phyloP scores from a whole-genome alignment of 345 rosid species.

The Brassica juncea region DNA sequence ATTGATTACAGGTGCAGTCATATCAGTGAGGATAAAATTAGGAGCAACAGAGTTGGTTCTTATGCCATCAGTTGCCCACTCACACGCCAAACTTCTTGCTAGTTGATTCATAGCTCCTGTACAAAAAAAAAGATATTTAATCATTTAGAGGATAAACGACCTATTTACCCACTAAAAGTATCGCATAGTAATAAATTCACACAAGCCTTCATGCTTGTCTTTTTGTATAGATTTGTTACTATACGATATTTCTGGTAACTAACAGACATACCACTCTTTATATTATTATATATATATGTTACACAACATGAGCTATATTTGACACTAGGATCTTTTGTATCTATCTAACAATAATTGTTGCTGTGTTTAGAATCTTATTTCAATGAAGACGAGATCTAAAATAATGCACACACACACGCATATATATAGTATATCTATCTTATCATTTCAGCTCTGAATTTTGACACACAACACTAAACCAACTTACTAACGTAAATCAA shows the following conservation, averaged over 20 bases:
- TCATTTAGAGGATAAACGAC: too few species aligned
- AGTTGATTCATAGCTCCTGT: conserved; percentile 54
- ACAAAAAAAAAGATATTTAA: too few species aligned
- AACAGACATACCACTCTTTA: background rate
- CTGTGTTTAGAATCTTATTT: too few species aligned
- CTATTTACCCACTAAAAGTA: too few species aligned
- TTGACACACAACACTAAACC: background rate
- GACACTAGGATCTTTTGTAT: too few species aligned
- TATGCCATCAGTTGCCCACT: conserved; percentile 67
- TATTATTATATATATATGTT: too few species aligned
- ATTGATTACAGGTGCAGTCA: conserved; percentile 32
- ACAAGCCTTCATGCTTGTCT: too few species aligned
- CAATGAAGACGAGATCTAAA: too few species aligned
- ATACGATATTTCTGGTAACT: too few species aligned
- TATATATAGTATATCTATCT: background rate
- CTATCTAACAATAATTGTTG: too few species aligned
- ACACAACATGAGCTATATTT: background rate
- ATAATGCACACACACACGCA: background rate
- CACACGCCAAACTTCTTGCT: conserved; percentile 59
- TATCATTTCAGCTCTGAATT: background rate
- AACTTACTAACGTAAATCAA: background rate
- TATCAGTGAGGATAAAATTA: conserved; percentile 43
- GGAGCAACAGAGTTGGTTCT: conserved; percentile 60
- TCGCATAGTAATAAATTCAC: too few species aligned
- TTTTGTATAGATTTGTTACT: too few species aligned